phyloP scores from a whole-genome alignment of 176 grass and related monocot species.

The Cocos nucifera region DNA sequence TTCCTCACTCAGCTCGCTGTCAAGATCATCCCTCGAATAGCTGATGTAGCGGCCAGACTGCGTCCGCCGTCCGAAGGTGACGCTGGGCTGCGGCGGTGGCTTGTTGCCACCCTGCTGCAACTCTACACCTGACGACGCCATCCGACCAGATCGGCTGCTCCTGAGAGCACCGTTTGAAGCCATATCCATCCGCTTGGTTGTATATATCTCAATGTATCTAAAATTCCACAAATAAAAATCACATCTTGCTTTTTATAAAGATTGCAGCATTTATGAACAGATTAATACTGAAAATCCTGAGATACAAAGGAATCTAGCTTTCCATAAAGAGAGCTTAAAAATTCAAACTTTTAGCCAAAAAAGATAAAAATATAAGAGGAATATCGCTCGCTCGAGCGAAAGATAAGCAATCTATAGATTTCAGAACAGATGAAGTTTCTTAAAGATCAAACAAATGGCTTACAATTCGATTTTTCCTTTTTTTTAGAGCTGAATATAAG shows the following conservation, averaged over 20 bases:
- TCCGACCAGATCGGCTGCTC: constrained; percentile 20
- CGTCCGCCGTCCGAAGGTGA: constrained; percentile 71
- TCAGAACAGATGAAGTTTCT: no score
- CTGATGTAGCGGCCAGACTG: constrained; percentile 64
- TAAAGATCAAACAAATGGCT: no score
- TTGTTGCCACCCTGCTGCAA: not conserved
- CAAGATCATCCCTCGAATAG: constrained; percentile 76
- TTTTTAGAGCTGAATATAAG: no score
- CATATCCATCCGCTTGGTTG: constrained; percentile 21
- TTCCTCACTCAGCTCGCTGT: constrained; percentile 45
- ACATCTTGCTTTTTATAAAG: no score
- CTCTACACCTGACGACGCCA: not conserved
- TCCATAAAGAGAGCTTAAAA: not conserved
- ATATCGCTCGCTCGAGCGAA: no score
- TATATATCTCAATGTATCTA: no score
- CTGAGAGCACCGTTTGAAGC: constrained; percentile 24
- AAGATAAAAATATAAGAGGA: no score
- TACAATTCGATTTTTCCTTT: no score
- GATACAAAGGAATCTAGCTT: not conserved
- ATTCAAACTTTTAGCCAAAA: not conserved
- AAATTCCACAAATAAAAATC: no score
- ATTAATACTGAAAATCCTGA: constrained; percentile 16
- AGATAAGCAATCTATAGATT: no score
- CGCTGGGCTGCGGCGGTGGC: constrained; percentile 26
- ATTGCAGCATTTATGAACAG: no score